A percentile compares a stretch with the other conserved stretches of the same genome.
phyloP scores from a whole-genome alignment of 75 land plant genomes.

The Pinus albicaulis region DNA sequence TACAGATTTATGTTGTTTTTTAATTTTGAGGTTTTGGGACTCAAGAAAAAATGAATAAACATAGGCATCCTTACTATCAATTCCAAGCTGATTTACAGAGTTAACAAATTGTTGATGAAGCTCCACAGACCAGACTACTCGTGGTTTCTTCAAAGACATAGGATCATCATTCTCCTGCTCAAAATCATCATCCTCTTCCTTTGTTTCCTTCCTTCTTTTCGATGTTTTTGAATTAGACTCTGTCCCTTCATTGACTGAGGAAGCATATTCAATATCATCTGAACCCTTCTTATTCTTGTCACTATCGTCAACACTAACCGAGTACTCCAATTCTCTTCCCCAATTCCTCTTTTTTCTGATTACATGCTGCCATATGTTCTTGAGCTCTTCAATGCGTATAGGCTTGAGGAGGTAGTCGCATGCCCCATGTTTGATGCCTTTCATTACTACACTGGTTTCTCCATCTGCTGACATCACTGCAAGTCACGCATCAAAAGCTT shows the following conservation, averaged over 20 bases:
- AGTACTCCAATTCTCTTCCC: slow-evolving; percentile 40
- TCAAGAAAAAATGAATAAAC: background rate
- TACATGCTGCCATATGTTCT: slow-evolving; percentile 93
- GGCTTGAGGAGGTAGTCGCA: slow-evolving; percentile 93
- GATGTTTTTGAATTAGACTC: slow-evolving; percentile 37
- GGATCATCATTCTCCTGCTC: slow-evolving; percentile 77
- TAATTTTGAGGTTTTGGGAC: background rate
- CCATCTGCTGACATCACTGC: slow-evolving; percentile 96
- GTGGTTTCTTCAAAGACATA: slow-evolving; percentile 74
- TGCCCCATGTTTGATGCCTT: slow-evolving; percentile 88
- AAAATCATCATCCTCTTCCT: slow-evolving; percentile 77
- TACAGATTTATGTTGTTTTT: background rate
- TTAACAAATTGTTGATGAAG: slow-evolving; percentile 91
- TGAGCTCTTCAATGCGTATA: slow-evolving; percentile 75
- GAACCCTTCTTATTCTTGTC: slow-evolving; percentile 27
- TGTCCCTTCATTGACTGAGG: slow-evolving; percentile 60
- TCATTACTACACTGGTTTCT: slow-evolving; percentile 81
- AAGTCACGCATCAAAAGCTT: slow-evolving; percentile 33
- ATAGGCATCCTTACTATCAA: slow-evolving; percentile 68
- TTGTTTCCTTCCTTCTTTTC: slow-evolving; percentile 50
- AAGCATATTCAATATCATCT: slow-evolving; percentile 62
- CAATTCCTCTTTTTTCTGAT: slow-evolving; percentile 62
- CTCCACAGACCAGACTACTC: slow-evolving; percentile 98
- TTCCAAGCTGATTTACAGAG: slow-evolving; percentile 90
- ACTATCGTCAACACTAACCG: slow-evolving; percentile 50